phyloP scores from a whole-genome alignment of 805 yeast genomes.

The Sugiyamaella chiloensis region DNA sequence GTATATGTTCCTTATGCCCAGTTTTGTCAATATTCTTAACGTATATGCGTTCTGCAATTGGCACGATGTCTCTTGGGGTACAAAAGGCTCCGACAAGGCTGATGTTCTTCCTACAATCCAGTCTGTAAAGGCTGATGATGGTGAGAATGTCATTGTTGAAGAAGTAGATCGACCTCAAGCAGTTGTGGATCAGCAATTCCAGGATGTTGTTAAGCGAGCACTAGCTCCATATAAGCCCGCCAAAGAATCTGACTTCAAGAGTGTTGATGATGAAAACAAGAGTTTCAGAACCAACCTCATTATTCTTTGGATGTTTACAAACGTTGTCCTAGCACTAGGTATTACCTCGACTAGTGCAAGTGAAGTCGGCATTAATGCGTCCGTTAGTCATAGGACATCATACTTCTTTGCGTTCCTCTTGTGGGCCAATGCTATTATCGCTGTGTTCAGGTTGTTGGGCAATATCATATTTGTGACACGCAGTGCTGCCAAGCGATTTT shows the following conservation, averaged over 20 bases:
- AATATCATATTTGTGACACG: slow-evolving; percentile 45
- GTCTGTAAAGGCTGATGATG: slow-evolving; percentile 48
- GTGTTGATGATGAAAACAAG: slow-evolving; percentile 37
- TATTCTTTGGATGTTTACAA: slow-evolving; percentile 39
- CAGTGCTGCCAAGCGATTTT: slow-evolving; percentile 23
- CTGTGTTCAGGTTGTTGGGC: slow-evolving; percentile 55
- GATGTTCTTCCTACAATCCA: slow-evolving; percentile 52
- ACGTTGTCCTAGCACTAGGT: slow-evolving; percentile 36
- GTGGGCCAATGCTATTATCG: slow-evolving; percentile 62
- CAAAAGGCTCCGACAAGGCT: slow-evolving; percentile 60
- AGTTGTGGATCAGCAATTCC: slow-evolving; percentile 53
- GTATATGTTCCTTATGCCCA: slow-evolving; percentile 36
- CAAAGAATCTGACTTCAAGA: slow-evolving; percentile 21
- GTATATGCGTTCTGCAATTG: slow-evolving; percentile 69
- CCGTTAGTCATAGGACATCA: slow-evolving; percentile 36
- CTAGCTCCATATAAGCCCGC: slow-evolving; percentile 48
- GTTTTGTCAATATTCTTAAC: slow-evolving; percentile 47
- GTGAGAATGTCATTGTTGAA: slow-evolving; percentile 51
- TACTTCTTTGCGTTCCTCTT: slow-evolving; percentile 47
- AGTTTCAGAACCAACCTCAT: slow-evolving; percentile 41
- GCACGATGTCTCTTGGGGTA: slow-evolving; percentile 73
- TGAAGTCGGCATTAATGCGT: slow-evolving; percentile 37
- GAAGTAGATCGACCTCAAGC: slow-evolving; percentile 45
- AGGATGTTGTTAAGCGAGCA: slow-evolving; percentile 48
- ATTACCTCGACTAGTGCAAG: slow-evolving; percentile 37